Base-by-base conservation (phyloP, 768 basidiomycete species). In the Lactarius indigo region DNA sequence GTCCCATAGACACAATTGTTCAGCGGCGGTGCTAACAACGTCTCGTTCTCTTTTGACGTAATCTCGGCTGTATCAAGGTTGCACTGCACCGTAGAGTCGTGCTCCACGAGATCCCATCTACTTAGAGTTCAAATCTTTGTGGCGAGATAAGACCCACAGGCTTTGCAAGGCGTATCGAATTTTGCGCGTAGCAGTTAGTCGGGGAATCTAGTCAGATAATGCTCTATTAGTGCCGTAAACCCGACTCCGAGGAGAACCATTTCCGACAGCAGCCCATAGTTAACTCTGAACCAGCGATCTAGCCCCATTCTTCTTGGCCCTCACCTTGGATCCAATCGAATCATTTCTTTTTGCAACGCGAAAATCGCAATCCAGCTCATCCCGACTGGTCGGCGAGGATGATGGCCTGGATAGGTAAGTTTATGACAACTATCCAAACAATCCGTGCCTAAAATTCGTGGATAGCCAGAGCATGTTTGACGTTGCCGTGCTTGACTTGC, bases 361-460 rank as follows among this genome's bases (percentile, higher is more conserved):
- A 44, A 63, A 67, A 67, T 62, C 65, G 35, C 54, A 63, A 54
- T 60, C 37, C 47, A 50, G 41, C 17, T 59, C 28, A 52, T 58
- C 30, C 59, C 54, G 44, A 26, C 57, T 30, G 52, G 42, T 20
- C 10, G 37, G 26, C 57, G 63, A 41, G 35, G 69, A 64, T 61
- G 60, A 68, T 69, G 60, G 17, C 5, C 69, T 63, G 33, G 69
- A 69, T 69, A 68, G 58, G 66, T 60, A 69, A 60, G 47, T 64
- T 26, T 39, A 41, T 52, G 54, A 42, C 50, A 60, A 47, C 55
- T 9, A 55, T n/a, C 61, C 64, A 70, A 70, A 70, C 70, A 70
- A 62, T 70, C 31, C 61, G 64, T 65, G 64, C 64, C 70, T 70
- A 70, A 70, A 66, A 58, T 61, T 64, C 47, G 44, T 54, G 56